phyloP scores from a whole-genome alignment of 768 basidiomycete genomes.

The Filobasidium wieringae region DNA sequence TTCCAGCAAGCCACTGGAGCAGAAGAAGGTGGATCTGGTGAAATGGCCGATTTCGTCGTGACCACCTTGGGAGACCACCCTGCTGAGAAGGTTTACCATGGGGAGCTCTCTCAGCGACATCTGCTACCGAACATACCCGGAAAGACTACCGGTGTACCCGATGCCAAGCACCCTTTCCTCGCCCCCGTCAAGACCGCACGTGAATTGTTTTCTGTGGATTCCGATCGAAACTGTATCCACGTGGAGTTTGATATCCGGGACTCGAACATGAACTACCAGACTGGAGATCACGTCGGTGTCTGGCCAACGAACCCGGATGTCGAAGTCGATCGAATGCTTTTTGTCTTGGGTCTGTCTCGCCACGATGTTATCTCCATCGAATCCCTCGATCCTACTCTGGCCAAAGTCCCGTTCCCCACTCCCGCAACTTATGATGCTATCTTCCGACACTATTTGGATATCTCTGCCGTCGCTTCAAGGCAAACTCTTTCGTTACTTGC shows the following conservation, averaged over 20 bases:
- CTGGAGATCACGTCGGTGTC: constrained; percentile 93
- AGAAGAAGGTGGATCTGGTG: constrained; percentile 92
- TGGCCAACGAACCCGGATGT: constrained; percentile 92
- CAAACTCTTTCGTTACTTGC: constrained; percentile 79
- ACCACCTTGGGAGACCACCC: constrained; percentile 59
- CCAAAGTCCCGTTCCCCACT: constrained; percentile 97
- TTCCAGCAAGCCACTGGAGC: constrained; percentile 72
- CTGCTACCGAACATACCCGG: constrained; percentile 44
- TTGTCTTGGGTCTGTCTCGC: constrained; percentile 66
- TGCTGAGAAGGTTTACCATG: constrained; percentile 84
- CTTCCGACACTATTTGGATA: constrained; percentile 92
- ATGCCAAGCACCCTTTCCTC: constrained; percentile 92
- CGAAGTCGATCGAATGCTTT: constrained; percentile 80
- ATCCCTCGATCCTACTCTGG: constrained; percentile 92
- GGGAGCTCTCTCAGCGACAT: constrained; percentile 90
- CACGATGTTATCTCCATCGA: constrained; percentile 80
- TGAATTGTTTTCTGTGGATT: constrained; percentile 67
- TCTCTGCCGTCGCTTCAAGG: constrained; percentile 85
- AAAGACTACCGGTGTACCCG: constrained; percentile 60
- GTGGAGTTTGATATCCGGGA: constrained; percentile 87
- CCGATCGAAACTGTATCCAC: constrained; percentile 83
- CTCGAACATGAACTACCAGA: constrained; percentile 95
- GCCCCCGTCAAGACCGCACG: constrained; percentile 64
- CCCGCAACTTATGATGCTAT: constrained; percentile 89
- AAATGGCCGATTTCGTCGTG: constrained; percentile 85